phyloP scores from a whole-genome alignment of 2,329 filamentous ascomycete genomes.

The Fusarium temperatum region DNA sequence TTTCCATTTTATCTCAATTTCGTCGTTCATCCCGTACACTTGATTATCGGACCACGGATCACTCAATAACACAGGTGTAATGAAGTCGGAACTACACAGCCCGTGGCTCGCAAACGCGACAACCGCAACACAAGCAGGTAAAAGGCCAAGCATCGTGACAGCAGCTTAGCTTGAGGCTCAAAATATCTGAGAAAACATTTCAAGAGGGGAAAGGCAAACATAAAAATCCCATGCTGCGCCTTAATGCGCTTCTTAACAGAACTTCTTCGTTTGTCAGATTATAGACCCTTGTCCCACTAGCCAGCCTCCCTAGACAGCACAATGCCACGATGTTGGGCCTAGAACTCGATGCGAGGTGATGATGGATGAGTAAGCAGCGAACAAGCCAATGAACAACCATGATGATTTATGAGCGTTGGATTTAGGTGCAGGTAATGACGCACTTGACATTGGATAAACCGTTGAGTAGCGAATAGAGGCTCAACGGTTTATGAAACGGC shows the following conservation, averaged over 20 bases:
- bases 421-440: conserved; percentile 6
- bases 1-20: background rate
- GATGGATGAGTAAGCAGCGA: background rate
- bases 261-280: background rate
- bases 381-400: background rate
- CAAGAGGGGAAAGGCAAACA: background rate
- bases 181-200: fast-evolving
- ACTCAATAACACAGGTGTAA: fast-evolving
- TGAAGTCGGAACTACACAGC: background rate
- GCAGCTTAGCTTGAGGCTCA: fast-evolving
- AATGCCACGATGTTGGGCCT: background rate
- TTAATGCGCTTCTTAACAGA: background rate
- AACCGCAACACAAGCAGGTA: fast-evolving
- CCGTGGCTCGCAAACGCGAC: fast-evolving
- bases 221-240: background rate
- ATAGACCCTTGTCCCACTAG: conserved; percentile 1
- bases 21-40: background rate
- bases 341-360: background rate
- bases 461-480: background rate
- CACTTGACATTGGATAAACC: background rate
- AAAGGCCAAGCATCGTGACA: fast-evolving
- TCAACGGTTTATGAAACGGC: background rate
- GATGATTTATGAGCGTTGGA: background rate
- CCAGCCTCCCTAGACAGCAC: background rate
- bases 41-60: background rate